These are phyloP conservation scores for Alternaria viburni DNA, from an alignment of 2,329 filamentous ascomycete species.

Conservation along the genomic window DNA sequence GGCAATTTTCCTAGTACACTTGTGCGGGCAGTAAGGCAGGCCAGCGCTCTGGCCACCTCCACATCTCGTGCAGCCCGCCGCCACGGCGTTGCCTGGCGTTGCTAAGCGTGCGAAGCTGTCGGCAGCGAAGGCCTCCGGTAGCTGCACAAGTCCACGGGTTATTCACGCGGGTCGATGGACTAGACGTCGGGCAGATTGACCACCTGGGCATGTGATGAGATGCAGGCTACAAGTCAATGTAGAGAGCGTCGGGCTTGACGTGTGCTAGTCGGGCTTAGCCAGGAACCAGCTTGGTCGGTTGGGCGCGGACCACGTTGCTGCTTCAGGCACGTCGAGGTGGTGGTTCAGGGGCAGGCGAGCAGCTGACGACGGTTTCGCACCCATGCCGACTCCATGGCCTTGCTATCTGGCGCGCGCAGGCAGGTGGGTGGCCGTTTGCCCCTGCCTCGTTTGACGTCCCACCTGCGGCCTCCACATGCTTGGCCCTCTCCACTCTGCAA, in stretches of 20 bases:
- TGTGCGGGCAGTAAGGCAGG: neutral
- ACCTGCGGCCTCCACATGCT: neutral
- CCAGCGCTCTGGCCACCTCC: neutral
- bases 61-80: neutral
- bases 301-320: constrained; percentile 1
- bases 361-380: constrained; percentile 20
- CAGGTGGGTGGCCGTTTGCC: neutral
- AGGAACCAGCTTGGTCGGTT: constrained; percentile 17
- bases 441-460: constrained; percentile 2
- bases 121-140: neutral
- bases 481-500: neutral
- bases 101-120: neutral
- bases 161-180: neutral
- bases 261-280: constrained; percentile 11
- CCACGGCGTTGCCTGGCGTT: neutral
- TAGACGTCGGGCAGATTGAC: no score
- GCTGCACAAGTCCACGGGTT: neutral
- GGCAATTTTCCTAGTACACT: neutral
- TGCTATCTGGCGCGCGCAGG: neutral
- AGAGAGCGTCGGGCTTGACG: neutral
- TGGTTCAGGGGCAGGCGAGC: constrained; percentile 14
- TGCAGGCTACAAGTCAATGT: neutral
- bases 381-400: neutral
- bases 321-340: constrained; percentile 8
- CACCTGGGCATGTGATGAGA: neutral